A percentile compares a stretch with the other conserved stretches of the same genome.
Evolutionary conservation across 2,329 filamentous ascomycete genomes (phyloP).

Genomic region (Emmonsiellopsis sp.): DNA sequence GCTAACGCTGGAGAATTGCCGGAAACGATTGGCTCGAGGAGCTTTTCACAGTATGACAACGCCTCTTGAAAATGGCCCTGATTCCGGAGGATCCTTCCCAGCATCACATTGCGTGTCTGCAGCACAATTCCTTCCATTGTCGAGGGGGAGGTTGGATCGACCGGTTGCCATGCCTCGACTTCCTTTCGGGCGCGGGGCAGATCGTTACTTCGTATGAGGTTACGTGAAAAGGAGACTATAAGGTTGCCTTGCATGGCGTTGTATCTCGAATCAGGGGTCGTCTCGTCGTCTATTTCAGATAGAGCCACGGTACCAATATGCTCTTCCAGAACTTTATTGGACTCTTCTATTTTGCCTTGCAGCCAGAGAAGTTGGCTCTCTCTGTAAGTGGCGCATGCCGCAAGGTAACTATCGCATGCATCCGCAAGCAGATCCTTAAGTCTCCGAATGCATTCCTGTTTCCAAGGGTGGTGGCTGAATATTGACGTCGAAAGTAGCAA

Average conservation of each 20-base stretch:
- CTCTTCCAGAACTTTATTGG: slow-evolving; percentile 3
- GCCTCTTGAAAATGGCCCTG: background rate
- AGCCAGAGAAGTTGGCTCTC: slow-evolving; percentile 6
- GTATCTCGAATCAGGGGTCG: background rate
- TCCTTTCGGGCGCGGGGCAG: slow-evolving; percentile 5
- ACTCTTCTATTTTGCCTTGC: slow-evolving; percentile 1
- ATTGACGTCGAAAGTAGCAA: slow-evolving; percentile 4
- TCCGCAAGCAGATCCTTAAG: slow-evolving; percentile 2
- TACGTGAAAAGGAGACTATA: slow-evolving; percentile 7
- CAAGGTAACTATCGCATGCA: slow-evolving; percentile 3
- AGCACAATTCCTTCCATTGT: slow-evolving; percentile 1
- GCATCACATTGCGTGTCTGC: background rate
- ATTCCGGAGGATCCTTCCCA: background rate
- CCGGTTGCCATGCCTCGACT: background rate
- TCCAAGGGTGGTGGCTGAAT: slow-evolving; percentile 5
- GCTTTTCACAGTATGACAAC: background rate
- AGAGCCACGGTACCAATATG: background rate
- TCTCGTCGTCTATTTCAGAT: background rate
- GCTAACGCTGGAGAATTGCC: background rate
- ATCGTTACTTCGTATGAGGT: slow-evolving; percentile 5
- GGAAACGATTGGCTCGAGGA: background rate
- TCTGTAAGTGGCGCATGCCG: background rate
- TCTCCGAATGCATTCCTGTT: slow-evolving; percentile 1
- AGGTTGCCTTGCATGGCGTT: slow-evolving; percentile 7
- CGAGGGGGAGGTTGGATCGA: background rate